Evolutionary conservation across 371 early-diverging fungal species (phyloP).

Genomic region (Mycotypha africana): DNA sequence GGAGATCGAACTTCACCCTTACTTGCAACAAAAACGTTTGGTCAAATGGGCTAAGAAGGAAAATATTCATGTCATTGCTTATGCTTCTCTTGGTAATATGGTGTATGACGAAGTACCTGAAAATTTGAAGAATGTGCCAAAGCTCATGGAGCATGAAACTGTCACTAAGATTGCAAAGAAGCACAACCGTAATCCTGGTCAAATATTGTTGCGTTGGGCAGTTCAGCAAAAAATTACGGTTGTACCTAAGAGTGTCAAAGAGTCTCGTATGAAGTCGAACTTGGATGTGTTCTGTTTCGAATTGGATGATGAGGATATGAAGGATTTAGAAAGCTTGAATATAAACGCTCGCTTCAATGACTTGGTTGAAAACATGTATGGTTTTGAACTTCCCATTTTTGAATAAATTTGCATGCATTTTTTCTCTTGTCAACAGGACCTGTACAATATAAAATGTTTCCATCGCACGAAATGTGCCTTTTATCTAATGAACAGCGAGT

Average conservation of each 20-base stretch:
- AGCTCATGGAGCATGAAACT: constrained; percentile 28
- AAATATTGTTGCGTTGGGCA: constrained; percentile 53
- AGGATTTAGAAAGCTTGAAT: constrained; percentile 21
- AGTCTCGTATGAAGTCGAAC: constrained; percentile 44
- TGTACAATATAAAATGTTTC: too few relatives aligned
- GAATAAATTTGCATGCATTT: too few relatives aligned
- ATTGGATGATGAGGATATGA: constrained; percentile 21
- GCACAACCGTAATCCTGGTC: constrained; percentile 4
- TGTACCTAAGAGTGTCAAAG: constrained; percentile 60
- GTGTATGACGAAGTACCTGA: constrained; percentile 24
- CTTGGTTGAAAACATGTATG: constrained; percentile 13
- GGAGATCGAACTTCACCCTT: constrained; percentile 55
- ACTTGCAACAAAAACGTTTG: constrained; percentile 13
- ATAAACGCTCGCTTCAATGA: constrained; percentile 33
- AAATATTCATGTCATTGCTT: constrained; percentile 33
- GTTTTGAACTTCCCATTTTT: constrained; percentile 30
- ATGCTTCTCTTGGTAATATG: constrained; percentile 11
- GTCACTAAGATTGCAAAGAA: constrained; percentile 10
- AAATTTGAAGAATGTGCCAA: constrained; percentile 32
- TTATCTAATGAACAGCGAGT: too few relatives aligned
- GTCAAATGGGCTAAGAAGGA: constrained; percentile 1
- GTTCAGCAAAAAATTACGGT: constrained; percentile 51
- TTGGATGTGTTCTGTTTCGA: constrained; percentile 24
- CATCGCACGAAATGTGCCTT: too few relatives aligned
- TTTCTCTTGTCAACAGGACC: too few relatives aligned